These are phyloP conservation scores for Starmerella tilneyi DNA, from an alignment of 805 yeast species.

Conservation along the genomic window DNA sequence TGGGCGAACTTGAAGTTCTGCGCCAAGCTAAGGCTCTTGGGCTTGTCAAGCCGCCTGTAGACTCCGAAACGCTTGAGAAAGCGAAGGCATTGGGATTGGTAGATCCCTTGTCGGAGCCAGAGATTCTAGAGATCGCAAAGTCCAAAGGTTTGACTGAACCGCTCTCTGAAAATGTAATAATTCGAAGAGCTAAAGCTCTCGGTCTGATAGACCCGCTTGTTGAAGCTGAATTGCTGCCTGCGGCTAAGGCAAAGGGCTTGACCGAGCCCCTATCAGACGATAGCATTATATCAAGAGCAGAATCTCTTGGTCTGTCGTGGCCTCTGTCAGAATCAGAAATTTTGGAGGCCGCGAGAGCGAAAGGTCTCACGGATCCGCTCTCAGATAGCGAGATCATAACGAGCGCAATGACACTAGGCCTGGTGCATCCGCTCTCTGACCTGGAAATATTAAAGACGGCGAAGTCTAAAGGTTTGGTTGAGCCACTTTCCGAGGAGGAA, in stretches of 20 bases:
- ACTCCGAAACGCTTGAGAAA: slow-evolving; percentile 14
- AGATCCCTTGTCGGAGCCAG: slow-evolving; percentile 9
- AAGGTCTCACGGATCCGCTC: slow-evolving; percentile 15
- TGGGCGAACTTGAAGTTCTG: slow-evolving; percentile 9
- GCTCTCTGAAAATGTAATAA: slow-evolving; percentile 9
- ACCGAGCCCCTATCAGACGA: slow-evolving; percentile 42
- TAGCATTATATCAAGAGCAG: slow-evolving; percentile 11
- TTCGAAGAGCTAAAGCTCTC: slow-evolving; percentile 19
- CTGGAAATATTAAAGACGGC: slow-evolving; percentile 9
- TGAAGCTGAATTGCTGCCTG: slow-evolving; percentile 37
- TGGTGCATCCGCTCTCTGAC: slow-evolving; percentile 16
- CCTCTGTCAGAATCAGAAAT: slow-evolving; percentile 4
- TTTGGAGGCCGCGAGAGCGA: neutral
- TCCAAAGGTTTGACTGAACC: slow-evolving; percentile 18
- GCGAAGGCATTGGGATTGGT: slow-evolving; percentile 23
- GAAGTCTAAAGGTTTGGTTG: slow-evolving; percentile 7
- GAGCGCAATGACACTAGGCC: slow-evolving; percentile 22
- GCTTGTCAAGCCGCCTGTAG: slow-evolving; percentile 17
- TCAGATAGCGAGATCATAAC: slow-evolving; percentile 16
- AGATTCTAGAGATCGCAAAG: slow-evolving; percentile 35
- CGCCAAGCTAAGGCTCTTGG: slow-evolving; percentile 18
- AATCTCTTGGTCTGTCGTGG: slow-evolving; percentile 7
- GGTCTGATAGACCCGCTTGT: slow-evolving; percentile 24
- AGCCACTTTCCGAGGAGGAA: slow-evolving; percentile 3
- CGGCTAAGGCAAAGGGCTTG: slow-evolving; percentile 59